Conservation (phyloP, 352 stramenopile species). For the Blastocystis sp. region DNA sequence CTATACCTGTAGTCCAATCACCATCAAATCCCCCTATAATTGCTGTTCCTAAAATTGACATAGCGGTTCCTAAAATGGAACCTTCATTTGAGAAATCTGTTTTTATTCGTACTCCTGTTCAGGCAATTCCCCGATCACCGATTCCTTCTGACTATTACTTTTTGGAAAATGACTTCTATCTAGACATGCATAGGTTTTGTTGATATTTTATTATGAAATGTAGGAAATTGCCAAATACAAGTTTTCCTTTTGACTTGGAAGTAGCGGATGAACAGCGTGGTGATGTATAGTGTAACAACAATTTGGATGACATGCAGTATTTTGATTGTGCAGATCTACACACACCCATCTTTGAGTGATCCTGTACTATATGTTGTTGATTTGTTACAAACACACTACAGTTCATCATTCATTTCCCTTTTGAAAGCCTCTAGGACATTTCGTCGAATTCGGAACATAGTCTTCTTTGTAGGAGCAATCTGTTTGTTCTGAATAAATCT, state of each 20-base stretch:
- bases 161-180: background rate
- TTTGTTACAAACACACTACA: background rate
- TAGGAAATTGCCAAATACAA: background rate
- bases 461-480: constrained; percentile 44
- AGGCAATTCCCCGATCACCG: background rate
- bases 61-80: constrained; percentile 5
- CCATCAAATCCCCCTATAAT: background rate
- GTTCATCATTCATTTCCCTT: background rate
- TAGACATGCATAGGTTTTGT: background rate
- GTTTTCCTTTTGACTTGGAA: background rate
- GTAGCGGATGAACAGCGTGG: background rate
- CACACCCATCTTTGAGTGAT: constrained; percentile 58
- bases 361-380: constrained; percentile 7
- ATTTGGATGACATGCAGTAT: constrained; percentile 2
- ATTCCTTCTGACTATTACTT: background rate
- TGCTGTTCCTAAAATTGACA: background rate
- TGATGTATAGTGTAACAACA: constrained; percentile 17
- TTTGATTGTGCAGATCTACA: constrained; percentile 34
- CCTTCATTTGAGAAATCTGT: background rate
- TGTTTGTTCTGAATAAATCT: constrained; percentile 9
- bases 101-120: background rate
- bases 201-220: background rate
- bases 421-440: constrained; percentile 47
- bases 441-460: constrained; percentile 26
- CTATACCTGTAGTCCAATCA: constrained; percentile 9